These are phyloP conservation scores for Graphiopsis chlorocephala DNA, from an alignment of 2,329 filamentous ascomycete genomes.

Conservation along the genomic window DNA sequence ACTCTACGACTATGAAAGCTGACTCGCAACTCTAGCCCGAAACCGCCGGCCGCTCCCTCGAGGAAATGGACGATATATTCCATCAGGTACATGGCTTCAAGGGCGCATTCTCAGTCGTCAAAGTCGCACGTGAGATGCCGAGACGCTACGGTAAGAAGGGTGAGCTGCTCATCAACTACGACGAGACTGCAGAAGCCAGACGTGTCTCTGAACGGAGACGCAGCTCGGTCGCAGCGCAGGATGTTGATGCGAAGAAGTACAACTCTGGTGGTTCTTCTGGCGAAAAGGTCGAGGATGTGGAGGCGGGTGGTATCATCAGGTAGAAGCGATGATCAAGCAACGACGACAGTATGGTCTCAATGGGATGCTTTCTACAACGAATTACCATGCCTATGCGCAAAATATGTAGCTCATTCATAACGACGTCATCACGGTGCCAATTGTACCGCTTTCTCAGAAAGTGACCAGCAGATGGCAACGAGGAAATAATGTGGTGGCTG, in stretches of 20 bases:
- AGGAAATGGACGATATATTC: constrained; percentile 63
- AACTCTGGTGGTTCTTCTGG: background rate
- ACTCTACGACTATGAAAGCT: background rate
- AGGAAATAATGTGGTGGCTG: no score
- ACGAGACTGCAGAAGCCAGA: constrained; percentile 36
- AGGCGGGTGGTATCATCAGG: background rate
- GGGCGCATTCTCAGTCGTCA: constrained; percentile 57
- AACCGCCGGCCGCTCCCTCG: constrained; percentile 61
- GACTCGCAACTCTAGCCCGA: constrained; percentile 44
- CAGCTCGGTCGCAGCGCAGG: constrained; percentile 22
- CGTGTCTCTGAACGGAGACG: constrained; percentile 23
- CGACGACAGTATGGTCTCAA: background rate
- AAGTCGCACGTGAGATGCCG: constrained; percentile 51
- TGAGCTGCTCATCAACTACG: constrained; percentile 54
- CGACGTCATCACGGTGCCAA: no score
- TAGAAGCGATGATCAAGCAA: background rate
- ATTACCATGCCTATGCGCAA: background rate
- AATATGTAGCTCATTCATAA: background rate
- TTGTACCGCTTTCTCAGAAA: no score
- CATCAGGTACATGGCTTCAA: constrained; percentile 35
- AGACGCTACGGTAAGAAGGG: constrained; percentile 59
- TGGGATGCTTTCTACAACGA: background rate
- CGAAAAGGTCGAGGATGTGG: constrained; percentile 14
- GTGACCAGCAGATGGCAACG: no score
- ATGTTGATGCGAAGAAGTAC: background rate